A percentile compares a stretch with the other conserved stretches of the same genome.
Conservation (phyloP, 257 asterid species). For the Fraxinus anomala region DNA sequence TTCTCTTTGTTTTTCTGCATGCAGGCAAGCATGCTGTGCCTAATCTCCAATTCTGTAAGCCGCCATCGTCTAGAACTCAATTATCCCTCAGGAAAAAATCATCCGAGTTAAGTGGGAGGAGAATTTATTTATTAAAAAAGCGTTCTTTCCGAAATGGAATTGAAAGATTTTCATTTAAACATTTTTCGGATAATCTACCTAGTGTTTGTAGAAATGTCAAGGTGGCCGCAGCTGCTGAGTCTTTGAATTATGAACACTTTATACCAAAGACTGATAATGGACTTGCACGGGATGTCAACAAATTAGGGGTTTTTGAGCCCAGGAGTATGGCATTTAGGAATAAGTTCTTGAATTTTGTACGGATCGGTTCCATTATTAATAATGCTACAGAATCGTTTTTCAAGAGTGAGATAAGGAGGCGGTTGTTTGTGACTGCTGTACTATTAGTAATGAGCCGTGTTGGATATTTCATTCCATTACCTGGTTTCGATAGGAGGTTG, state of each 20-base stretch:
- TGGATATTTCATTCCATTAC: slow-evolving; percentile 89
- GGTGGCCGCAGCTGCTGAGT: slow-evolving; percentile 64
- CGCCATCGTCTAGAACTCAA: slow-evolving; percentile 30
- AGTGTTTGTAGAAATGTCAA: slow-evolving; percentile 31
- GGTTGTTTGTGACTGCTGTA: slow-evolving; percentile 84
- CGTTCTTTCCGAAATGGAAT: slow-evolving; percentile 28
- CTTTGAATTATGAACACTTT: slow-evolving; percentile 47
- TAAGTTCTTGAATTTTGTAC: slow-evolving; percentile 65
- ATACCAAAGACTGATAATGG: slow-evolving; percentile 33
- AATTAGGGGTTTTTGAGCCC: slow-evolving; percentile 30
- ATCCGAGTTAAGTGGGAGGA: slow-evolving; percentile 36
- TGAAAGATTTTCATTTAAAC: slow-evolving; percentile 26
- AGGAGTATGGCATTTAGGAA: slow-evolving; percentile 59
- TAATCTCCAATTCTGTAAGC: slow-evolving; percentile 26
- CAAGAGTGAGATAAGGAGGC: slow-evolving; percentile 94
- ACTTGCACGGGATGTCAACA: slow-evolving; percentile 25
- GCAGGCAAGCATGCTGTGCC: slow-evolving; percentile 43
- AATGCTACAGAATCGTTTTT: slow-evolving; percentile 83
- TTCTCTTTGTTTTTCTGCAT: slow-evolving; percentile 14
- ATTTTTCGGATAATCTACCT: slow-evolving; percentile 22
- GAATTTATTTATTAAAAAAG: slow-evolving; percentile 30
- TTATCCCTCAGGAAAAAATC: slow-evolving; percentile 31
- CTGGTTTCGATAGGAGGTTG: slow-evolving; percentile 92
- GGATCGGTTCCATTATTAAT: slow-evolving; percentile 71
- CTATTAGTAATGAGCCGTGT: slow-evolving; percentile 77